Base-by-base conservation (phyloP, 1,284 basidiomycete genomes). In the Pyrrhoderma lamaoense region DNA sequence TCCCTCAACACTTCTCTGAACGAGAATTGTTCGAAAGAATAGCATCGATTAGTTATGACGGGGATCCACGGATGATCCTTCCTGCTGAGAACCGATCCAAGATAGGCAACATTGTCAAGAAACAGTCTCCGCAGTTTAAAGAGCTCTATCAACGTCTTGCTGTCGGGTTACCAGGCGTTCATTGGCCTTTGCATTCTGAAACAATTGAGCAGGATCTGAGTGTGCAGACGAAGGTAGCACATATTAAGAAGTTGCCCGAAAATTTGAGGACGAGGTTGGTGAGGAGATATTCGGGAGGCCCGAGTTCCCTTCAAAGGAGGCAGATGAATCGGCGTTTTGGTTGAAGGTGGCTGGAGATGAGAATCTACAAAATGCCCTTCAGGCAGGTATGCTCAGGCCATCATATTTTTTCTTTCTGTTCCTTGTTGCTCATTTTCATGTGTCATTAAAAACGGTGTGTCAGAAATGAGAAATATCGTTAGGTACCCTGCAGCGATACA, bases 11-110 rank as follows among this genome's bases (percentile, higher is more conserved):
- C 13, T 89, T 89, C 65, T 75, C 82, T 38, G 92, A 96, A 66
- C 75, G 76, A 13, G 77, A 89, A 56, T 77, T 99, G 4, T 99
- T 93, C 64, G 82, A 86, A 58, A 77, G 81, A 45, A 89, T 99
- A 45, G 84, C 95, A 0, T 80, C 85, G 0, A 83, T 99, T 44
- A 88, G 82, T 57, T 99, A 99, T 65, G 72, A 74, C 13, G 91
- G 91, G 19, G 96, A 99, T 65, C 92, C 93, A 44, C 79, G 95
- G 34, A 99, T 99, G 95, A 60, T 80, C 35, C 80, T 95, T 1
- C 93, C 93, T 3, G 93, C 86, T 0, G 95, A 99, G 75, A 98
- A 99, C 67, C 84, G 92, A 21, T 76, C 80, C 56, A 99, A 99
- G 70, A 85, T 98, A n/a, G 71, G 73, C 47, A 98, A 98, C 67